Conservation (phyloP, 768 basidiomycete genomes). For the Scleroderma citrinum region DNA sequence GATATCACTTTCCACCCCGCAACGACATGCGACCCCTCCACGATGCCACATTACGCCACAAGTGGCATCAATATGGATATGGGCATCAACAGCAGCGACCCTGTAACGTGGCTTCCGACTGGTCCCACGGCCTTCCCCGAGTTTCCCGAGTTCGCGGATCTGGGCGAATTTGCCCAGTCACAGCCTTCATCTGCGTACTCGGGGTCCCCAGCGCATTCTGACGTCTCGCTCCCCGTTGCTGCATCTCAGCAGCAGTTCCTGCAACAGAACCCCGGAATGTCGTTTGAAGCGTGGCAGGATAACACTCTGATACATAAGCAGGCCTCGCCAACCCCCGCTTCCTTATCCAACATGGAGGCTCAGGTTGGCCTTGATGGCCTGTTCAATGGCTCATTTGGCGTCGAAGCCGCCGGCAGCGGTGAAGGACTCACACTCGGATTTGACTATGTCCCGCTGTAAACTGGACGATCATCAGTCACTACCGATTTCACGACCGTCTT, state of each 20-base stretch:
- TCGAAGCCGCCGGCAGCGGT: neutral
- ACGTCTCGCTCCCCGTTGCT: conserved; percentile 20
- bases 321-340: neutral
- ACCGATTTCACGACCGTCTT: no score
- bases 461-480: no score
- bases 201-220: conserved; percentile 34
- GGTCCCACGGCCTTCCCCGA: conserved; percentile 2
- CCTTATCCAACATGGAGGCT: neutral
- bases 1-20: conserved; percentile 8
- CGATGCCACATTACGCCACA: neutral
- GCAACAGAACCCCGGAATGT: neutral
- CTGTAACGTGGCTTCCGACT: neutral
- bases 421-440: neutral
- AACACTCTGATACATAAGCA: neutral
- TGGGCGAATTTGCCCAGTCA: conserved; percentile 19
- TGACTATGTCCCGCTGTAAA: neutral
- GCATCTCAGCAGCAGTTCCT: conserved; percentile 22
- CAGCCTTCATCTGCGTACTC: conserved; percentile 39
- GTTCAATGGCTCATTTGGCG: neutral
- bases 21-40: conserved; percentile 1
- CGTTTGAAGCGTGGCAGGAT: neutral
- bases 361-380: neutral
- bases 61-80: conserved; percentile 3
- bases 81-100: neutral
- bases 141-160: neutral